Conservation (phyloP, 192 early-diverging fungal genomes). For the Backusella liffmaniae region DNA sequence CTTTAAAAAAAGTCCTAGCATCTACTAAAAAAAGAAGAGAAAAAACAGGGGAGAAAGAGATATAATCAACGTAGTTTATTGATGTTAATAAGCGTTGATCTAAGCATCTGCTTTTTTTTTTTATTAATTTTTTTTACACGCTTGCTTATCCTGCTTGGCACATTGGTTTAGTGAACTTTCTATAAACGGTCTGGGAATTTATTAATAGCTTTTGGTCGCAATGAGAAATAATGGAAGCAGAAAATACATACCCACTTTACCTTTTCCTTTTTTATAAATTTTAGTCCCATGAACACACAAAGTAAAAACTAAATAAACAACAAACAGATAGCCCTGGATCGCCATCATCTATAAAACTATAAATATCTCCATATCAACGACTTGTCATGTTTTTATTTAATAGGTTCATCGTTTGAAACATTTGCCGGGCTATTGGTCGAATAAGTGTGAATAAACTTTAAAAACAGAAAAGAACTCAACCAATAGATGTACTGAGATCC, state of each 20-base stretch:
- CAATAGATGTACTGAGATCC: not conserved
- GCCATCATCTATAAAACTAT: not conserved
- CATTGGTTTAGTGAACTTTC: not conserved
- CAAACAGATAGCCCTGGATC: not conserved
- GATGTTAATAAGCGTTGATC: not conserved
- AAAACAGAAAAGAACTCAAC: not conserved
- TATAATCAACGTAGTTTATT: not conserved
- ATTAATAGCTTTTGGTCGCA: not conserved
- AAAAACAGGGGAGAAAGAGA: not conserved
- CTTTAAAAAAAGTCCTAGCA: not conserved
- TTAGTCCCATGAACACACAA: not conserved
- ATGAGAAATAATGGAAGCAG: not conserved
- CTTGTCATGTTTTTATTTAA: not conserved
- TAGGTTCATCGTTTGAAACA: not conserved
- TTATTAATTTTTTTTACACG: not conserved
- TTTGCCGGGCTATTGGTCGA: not conserved
- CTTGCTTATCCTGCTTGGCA: not conserved
- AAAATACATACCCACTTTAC: not conserved
- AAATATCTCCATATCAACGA: not conserved
- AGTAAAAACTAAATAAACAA: not conserved
- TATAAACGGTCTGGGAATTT: slow-evolving; percentile 2
- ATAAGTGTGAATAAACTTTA: not conserved
- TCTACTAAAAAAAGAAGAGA: not conserved
- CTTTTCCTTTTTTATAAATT: not conserved
- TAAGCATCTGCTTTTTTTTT: not conserved